Base-by-base conservation (phyloP, 164 flowering plant genomes). In the Vitis riparia region DNA sequence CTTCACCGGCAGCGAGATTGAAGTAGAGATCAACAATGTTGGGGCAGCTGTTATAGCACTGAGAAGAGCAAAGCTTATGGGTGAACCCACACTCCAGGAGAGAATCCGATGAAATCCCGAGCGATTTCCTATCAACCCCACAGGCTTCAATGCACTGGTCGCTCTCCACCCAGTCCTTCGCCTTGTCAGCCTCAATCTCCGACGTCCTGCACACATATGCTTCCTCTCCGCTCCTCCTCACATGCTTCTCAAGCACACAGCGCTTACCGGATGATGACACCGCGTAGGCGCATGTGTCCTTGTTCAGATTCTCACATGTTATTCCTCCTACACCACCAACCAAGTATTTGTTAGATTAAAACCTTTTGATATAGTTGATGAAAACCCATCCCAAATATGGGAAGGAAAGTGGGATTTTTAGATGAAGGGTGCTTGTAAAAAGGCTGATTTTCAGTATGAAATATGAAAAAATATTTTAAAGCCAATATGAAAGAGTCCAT, bases 1-100 rank as follows among this genome's bases (percentile, higher is more conserved):
- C 93, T 87, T 90, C 95, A 12, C 90, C 89, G 5, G 90, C 93
- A 37, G 95, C 95, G 1, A 90, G 89, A 57, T 83, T 88, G 85
- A 86, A 88, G 85, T 84, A 87, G 55, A 90, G 91, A 71, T 90
- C 89, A 53, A 90, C 86, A 52, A 89, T 70, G 83, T 90, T 90
- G 76, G 90, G 89, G 81, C 93, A 88, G 63, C 27, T 47, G 8
- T 68, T 52, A 78, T 87, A 87, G 82, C 93, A 90, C 32, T 44
- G 76, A 32, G 87, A 16, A 30, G 93, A 87, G 86, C 93, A 90
- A 59, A 88, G 90, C 75, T 82, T 82, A 1, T 67, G 69, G 4
- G 78, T 76, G 79, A 89, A 85, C 51, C 59, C 64, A 55, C 87
- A 65, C 47, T 90, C 93, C 11, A 89, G 71, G 11, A 90, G 90